Base-by-base conservation (phyloP, 2,329 filamentous ascomycete species). In the Microcyclospora tardicrescens region DNA sequence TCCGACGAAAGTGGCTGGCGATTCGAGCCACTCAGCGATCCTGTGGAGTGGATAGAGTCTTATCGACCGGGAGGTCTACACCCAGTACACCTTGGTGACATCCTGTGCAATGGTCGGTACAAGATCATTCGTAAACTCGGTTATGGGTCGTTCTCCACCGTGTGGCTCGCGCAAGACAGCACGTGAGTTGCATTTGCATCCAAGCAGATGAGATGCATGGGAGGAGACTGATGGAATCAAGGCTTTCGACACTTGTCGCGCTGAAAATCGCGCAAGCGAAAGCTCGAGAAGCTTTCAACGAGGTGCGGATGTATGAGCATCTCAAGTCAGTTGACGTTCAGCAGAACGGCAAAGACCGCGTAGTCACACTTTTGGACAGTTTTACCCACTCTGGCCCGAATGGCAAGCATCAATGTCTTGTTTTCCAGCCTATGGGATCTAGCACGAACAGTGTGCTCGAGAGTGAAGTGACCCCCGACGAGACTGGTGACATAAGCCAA, bases 71-170 rank as follows among this genome's bases (percentile, higher is more conserved):
- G 57, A 10, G 50, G 60, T 10, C 61, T 57, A 40, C 56, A 63
- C 40, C 58, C 59, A 16, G 45, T 61, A 12, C 38, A 38, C 2
- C 44, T 64, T 1, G 59, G 54, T 12, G 51, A 59, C 37, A 37
- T 13, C 10, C 45, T 62, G 9, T 44, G 49, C 16, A 16, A 51
- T 19, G 53, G 45, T 12, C 51, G 57, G 34, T 65, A 63, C 39
- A 55, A 51, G 37, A 44, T 65, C 16, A 32, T 61, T 2, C 56
- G 60, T 42, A 65, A 63, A 45, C 35, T 64, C 32, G 61, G 58
- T 14, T 55, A 47, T 46, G 61, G 59, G 39, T 53, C 53, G 1
- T 64, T 36, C 52, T 64, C 44, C 55, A 62, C 49, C 50, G 44
- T 43, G 50, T 33, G 60, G 60, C 41, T 62, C 59, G 51, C 59